A percentile compares a stretch with the other conserved stretches of the same genome.
phyloP scores from a whole-genome alignment of 2,329 filamentous ascomycete genomes.

The Botrytis elliptica region DNA sequence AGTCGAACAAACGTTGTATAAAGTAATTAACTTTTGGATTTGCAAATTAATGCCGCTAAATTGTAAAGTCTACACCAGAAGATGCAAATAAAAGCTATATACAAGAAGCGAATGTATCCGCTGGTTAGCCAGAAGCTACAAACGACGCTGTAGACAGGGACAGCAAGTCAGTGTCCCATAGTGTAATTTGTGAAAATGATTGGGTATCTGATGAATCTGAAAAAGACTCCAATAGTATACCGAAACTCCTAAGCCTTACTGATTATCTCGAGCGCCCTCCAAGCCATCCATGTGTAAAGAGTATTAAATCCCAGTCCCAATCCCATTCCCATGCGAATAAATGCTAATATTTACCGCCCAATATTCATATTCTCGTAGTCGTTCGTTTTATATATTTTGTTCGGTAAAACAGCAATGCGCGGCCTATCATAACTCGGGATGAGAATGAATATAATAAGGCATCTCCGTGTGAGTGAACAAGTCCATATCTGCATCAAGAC shows the following conservation, averaged over 20 bases:
- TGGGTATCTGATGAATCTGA: constrained; percentile 12
- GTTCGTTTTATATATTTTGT: background rate
- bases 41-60: background rate
- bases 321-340: background rate
- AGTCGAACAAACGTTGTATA: background rate
- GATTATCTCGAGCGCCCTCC: background rate
- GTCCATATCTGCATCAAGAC: background rate
- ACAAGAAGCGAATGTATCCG: background rate
- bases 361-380: constrained; percentile 1
- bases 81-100: background rate
- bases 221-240: background rate
- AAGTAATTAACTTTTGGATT: background rate
- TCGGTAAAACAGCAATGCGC: background rate
- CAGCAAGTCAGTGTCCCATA: background rate
- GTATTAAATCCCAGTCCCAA: background rate
- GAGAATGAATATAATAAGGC: background rate
- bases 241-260: constrained; percentile 8
- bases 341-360: background rate
- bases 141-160: background rate
- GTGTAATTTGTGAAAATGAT: background rate
- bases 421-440: background rate
- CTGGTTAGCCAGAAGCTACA: background rate
- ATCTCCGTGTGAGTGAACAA: background rate
- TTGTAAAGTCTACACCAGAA: background rate
- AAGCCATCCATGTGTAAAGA: background rate